A percentile compares a stretch with the other conserved stretches of the same genome.
phyloP scores from a whole-genome alignment of 176 grass and related monocot species.

The Stipa capillata region DNA sequence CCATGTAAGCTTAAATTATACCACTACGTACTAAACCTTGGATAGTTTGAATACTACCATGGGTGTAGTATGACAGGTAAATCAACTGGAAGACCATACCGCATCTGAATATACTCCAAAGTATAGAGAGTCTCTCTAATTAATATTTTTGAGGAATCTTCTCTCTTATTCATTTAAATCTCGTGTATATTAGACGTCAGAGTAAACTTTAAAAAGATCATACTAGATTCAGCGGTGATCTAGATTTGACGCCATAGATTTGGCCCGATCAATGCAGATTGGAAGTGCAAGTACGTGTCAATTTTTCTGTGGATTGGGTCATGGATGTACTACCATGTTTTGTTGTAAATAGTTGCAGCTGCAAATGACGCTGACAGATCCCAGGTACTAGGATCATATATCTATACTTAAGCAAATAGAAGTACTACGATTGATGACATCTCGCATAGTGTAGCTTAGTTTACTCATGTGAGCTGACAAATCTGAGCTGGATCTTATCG shows the following conservation, averaged over 20 bases:
- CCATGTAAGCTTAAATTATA: too few species aligned
- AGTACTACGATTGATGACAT: background rate
- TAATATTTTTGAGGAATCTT: background rate
- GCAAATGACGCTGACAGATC: background rate
- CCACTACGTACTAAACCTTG: background rate
- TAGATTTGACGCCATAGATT: background rate
- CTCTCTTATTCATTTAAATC: background rate
- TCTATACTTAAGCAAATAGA: background rate
- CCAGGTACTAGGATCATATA: background rate
- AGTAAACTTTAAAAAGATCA: background rate
- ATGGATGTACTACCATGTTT: background rate
- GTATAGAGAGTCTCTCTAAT: background rate
- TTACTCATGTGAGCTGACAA: background rate
- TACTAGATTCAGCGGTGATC: background rate
- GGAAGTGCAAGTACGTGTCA: background rate
- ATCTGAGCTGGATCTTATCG: background rate
- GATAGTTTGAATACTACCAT: background rate
- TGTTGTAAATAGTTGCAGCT: background rate
- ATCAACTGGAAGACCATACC: background rate
- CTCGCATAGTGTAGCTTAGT: background rate
- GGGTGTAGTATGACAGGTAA: too few species aligned
- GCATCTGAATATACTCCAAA: conserved; percentile 7
- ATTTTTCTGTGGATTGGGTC: background rate
- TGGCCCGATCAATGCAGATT: background rate
- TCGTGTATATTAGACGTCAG: background rate